Percentiles rank a stretch among this genome's conserved stretches.
Evolutionary conservation across 179 eudicot genomes (phyloP).

Genomic region (Heliamphora pulchella): DNA sequence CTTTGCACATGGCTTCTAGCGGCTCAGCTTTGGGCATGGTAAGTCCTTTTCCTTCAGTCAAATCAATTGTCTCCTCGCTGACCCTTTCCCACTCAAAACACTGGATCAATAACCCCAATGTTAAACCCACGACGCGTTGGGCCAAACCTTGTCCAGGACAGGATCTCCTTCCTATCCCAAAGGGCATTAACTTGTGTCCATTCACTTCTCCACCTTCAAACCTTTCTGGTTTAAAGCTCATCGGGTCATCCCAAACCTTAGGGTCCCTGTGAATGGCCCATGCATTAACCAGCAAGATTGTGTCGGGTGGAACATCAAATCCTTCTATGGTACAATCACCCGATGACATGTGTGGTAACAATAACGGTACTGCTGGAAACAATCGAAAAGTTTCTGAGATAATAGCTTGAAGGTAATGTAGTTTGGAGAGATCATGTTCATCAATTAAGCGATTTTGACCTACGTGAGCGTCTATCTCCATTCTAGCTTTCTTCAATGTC

Average conservation of each 20-base stretch:
- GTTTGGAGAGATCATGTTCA: too few species aligned
- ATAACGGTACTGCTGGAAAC: neutral
- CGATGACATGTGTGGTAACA: neutral
- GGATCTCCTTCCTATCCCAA: neutral
- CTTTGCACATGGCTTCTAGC: too few species aligned
- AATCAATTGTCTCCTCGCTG: too few species aligned
- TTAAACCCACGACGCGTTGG: neutral
- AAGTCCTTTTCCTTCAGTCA: too few species aligned
- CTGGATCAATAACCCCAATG: neutral
- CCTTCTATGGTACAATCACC: neutral
- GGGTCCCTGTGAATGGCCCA: neutral
- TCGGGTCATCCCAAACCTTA: neutral
- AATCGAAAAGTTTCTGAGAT: neutral
- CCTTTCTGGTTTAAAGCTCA: neutral
- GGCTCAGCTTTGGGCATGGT: too few species aligned
- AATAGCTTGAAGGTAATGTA: too few species aligned
- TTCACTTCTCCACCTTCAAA: neutral
- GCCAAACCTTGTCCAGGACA: neutral
- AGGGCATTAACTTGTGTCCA: neutral
- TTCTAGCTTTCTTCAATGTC: too few species aligned
- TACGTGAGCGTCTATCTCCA: too few species aligned
- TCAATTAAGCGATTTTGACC: too few species aligned
- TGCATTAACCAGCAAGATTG: neutral
- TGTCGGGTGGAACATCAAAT: neutral
- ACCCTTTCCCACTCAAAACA: too few species aligned